phyloP scores from a whole-genome alignment of 129 eudicot genomes.

The Ambrosia artemisiifolia region DNA sequence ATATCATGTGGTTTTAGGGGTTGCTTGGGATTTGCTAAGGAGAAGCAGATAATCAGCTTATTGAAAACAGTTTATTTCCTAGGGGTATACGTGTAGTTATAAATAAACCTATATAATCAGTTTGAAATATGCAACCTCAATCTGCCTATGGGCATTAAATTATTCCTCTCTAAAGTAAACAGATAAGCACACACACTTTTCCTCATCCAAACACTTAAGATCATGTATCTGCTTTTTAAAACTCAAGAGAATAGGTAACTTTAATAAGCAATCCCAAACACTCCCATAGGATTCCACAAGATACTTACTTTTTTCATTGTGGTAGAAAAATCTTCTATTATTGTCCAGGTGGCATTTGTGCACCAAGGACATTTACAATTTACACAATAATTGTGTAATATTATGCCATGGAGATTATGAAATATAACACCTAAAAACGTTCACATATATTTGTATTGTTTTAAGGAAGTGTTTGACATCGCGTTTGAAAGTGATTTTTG shows the following conservation, averaged over 20 bases:
- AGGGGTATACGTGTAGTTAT: background rate
- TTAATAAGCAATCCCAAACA: no score
- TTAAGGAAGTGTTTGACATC: background rate
- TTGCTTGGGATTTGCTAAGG: background rate
- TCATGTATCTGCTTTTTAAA: no score
- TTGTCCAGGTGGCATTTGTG: no score
- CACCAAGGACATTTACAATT: no score
- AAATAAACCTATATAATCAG: background rate
- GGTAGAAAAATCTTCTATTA: no score
- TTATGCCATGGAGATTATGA: background rate
- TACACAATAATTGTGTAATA: background rate
- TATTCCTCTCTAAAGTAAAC: no score
- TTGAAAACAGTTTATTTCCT: background rate
- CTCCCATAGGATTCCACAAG: no score
- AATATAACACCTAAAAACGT: background rate
- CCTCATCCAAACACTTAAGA: no score
- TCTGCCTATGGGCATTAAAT: background rate
- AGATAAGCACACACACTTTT: no score
- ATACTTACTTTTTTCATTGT: background rate
- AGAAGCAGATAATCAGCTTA: background rate
- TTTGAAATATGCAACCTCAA: background rate
- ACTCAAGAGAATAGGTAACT: no score
- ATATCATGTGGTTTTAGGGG: background rate
- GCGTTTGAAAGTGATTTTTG: background rate
- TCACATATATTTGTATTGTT: no score